Base-by-base conservation (phyloP, 2,329 filamentous ascomycete species). In the Hymenoscyphus albidus region DNA sequence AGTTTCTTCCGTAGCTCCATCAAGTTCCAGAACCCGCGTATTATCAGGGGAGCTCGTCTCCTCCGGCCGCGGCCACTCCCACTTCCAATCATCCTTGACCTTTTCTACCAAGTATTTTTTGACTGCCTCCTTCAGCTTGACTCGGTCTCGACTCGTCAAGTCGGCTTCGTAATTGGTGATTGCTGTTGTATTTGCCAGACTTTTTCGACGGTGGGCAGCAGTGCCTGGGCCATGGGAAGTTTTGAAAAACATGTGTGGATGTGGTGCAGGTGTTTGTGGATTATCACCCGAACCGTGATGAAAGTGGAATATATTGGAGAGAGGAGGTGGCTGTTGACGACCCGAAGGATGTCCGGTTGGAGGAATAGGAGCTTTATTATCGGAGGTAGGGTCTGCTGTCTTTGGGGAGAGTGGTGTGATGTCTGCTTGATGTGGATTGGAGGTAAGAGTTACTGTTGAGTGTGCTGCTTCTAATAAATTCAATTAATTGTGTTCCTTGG, bases 41-140 rank as follows among this genome's bases (percentile, higher is more conserved):
- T 18, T 27, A 27, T 27, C 48, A 14, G 48, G 48, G 22, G 48
- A 27, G 18, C 48, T 54, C 22, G 18, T 12, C 22, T 54, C 48
- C 18, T 62, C 64, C 51, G 70, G 63, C 27, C 77, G 78, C 1
- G 84, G 82, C 85, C 85, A 88, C 40, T 77, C 69, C 71, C 87
- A 89, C 0, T 78, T 76, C 87, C 86, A 89, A 71, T 88, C 85
- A 66, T 80, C 81, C 66, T 80, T 82, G 51, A 89, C 77, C 68
- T 81, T 84, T 27, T 81, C 79, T 2, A 78, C 75, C 1, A 89
- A 76, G 69, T 83, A 84, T 60, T 78, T 81, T 71, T 79, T 84
- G 42, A 89, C 82, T 13, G 86, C 86, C 51, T 86, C 84, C 72
- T 88, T 88, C 70, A 87, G 84, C 76, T 83, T 86, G 32, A 75